Evolutionary conservation across 192 early-diverging fungal genomes (phyloP), one percentile per base, ranked within the genome.

Genomic region (Coemansia sp.): DNA sequence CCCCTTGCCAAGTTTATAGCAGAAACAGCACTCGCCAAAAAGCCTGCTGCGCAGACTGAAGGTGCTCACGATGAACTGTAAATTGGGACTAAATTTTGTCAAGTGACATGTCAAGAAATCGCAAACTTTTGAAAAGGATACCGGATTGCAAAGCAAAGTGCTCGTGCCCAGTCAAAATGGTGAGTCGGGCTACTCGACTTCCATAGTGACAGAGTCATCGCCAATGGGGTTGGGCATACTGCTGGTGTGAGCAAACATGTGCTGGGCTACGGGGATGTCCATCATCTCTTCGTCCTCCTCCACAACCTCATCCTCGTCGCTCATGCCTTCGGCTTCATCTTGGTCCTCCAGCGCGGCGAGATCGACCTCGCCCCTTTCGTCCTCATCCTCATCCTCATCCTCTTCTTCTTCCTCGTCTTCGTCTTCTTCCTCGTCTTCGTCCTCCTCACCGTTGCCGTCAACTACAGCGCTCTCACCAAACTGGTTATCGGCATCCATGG

Each of bases 1-100:
- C 88, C 39, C 8, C 69, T 73, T 65, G 69, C 55, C 18, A 62
- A 46, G 71, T 76, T 71, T 34, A 74, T 76, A n/a, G 64, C 62
- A 65, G 72, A 23, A 43, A 71, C 23, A 31, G 67, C 40, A 61
- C 79, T 34, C 62, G 71, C 34, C 18, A 75, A 60, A 59, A 73
- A 42, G 48, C 39, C 58, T 35, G 61, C 35, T 18, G 50, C 56
- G 53, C 35, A 69, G 59, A 28, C 38, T 42, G 9, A 37, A 34
- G 20, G 65, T 23, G 24, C 53, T 1, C 77, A 79, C 46, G 68
- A 79, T 16, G 77, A 79, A 57, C 67, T 79, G 31, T 78, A 43
- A 56, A 31, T 11, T 23, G 45, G 16, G 20, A 3, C 31, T 31
- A 34, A 53, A 8, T 62, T 20, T 21, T 46, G 40, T 64, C n/a